Base-by-base conservation (phyloP, 2,329 filamentous ascomycete species). In the Chaetomiaceae sp. region DNA sequence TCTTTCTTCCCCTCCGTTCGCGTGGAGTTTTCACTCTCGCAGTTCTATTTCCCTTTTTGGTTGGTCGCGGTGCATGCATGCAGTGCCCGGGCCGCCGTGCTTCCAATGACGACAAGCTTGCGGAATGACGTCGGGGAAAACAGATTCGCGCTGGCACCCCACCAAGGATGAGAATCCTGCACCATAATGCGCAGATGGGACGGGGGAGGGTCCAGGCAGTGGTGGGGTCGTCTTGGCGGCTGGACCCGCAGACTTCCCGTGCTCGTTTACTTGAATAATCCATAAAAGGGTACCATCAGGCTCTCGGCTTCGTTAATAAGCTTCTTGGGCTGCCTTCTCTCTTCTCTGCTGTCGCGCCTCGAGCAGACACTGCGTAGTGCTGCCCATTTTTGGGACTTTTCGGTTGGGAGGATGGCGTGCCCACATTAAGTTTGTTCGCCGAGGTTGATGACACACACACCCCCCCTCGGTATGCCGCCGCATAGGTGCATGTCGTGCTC, bases 81-180 rank as follows among this genome's bases (percentile, higher is more conserved):
- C 33, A 51, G 25, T 18, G 29, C 16, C 29, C 20, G 23, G 25
- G 14, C 3, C 18, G 16, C 27, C 33, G 23, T 45, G 45, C 55
- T 36, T 49, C 59, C 53, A 46, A 62, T 63, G 61, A 63, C 62
- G 62, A 58, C 57, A 60, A 40, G 27, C 18, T 47, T 38, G 60
- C 59, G 56, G 60, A 58, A 64, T 64, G 62, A 64, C 62, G 62
- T 64, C 58, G 60, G 44, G 41, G 41, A 40, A 53, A 53, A 56
- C 53, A 55, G 58, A 58, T 43, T 53, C 56, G 36, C 34, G 14
- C 9, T 25, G 46, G 49, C 25, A 32, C 43, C 34, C 49, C 49
- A 42, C 34, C 8, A 32, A 32, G 11, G 18, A 30, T 21, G 14
- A 21, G 32, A 48, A 33, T 36, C 45, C 21, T 16, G 27, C 29